Evolutionary conservation across 495 filamentous ascomycete genomes (phyloP).

Genomic region (Clohesyomyces aquaticus): DNA sequence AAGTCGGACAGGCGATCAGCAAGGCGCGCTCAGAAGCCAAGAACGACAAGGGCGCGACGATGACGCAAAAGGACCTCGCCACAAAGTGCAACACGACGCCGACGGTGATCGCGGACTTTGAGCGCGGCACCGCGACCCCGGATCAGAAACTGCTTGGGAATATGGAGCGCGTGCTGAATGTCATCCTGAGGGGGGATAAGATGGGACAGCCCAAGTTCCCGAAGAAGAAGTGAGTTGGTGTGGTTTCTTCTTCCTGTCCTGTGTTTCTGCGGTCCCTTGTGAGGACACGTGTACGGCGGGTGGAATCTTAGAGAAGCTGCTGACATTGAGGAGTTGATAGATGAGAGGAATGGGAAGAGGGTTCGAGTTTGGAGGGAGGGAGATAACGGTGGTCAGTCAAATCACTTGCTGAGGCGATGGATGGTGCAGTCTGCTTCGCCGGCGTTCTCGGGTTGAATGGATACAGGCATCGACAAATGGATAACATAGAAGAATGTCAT

Average conservation of each 20-base stretch:
- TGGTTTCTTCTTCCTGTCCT: not conserved
- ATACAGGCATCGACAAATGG: no score
- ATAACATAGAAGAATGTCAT: no score
- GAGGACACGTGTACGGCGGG: no score
- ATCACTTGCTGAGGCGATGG: no score
- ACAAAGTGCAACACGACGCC: slow-evolving; percentile 89
- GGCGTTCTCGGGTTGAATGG: no score
- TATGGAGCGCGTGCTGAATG: slow-evolving; percentile 84
- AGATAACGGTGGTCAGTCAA: no score
- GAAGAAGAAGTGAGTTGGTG: slow-evolving; percentile 62
- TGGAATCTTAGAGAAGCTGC: no score
- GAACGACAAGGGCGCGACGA: slow-evolving; percentile 64
- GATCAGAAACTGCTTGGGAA: slow-evolving; percentile 80
- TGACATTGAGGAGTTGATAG: no score
- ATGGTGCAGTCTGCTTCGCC: no score
- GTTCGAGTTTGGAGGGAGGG: no score
- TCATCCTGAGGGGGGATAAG: slow-evolving; percentile 78
- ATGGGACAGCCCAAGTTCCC: slow-evolving; percentile 77
- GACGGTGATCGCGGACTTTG: slow-evolving; percentile 79
- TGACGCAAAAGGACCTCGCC: slow-evolving; percentile 97
- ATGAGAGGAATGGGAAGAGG: no score
- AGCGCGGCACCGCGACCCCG: slow-evolving; percentile 76
- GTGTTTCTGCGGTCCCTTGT: not conserved
- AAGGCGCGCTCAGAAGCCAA: slow-evolving; percentile 63
- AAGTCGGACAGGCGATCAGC: slow-evolving; percentile 82